Percentiles rank a stretch among this genome's conserved stretches.
Conservation (phyloP, 2,329 filamentous ascomycete species). For the Teratosphaeria epicoccoides region DNA sequence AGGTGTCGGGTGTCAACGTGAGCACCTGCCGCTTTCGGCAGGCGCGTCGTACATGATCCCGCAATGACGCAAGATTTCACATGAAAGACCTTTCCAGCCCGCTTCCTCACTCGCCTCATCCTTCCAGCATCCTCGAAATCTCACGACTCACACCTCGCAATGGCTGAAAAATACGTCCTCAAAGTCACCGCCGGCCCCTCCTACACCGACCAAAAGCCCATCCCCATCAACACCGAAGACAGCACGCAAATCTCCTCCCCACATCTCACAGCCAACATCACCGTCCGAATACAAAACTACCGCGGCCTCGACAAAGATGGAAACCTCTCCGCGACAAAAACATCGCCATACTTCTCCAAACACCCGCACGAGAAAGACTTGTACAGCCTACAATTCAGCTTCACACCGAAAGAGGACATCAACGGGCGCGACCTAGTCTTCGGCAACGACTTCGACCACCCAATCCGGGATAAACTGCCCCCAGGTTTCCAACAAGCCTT, state of each 20-base stretch:
- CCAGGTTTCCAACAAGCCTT: slow-evolving; percentile 79
- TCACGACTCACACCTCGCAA: slow-evolving; percentile 9
- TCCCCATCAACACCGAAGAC: slow-evolving; percentile 62
- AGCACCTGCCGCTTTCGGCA: neutral
- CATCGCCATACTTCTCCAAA: slow-evolving; percentile 66
- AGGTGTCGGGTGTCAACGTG: no score
- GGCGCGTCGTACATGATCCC: neutral
- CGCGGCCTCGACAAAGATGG: slow-evolving; percentile 60
- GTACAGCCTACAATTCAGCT: slow-evolving; percentile 73
- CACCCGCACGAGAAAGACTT: slow-evolving; percentile 63
- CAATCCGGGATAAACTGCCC: slow-evolving; percentile 75
- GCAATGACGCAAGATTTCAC: neutral
- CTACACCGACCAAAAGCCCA: slow-evolving; percentile 63
- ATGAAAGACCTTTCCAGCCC: neutral
- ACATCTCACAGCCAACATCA: slow-evolving; percentile 56
- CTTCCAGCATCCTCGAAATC: neutral
- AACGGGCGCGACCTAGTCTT: slow-evolving; percentile 68
- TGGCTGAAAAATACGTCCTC: slow-evolving; percentile 65
- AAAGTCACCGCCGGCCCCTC: slow-evolving; percentile 68
- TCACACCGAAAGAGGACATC: slow-evolving; percentile 60
- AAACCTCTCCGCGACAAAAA: slow-evolving; percentile 25
- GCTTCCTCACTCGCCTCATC: neutral
- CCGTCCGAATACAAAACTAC: slow-evolving; percentile 61
- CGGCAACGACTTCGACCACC: slow-evolving; percentile 89
- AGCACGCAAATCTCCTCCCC: slow-evolving; percentile 53